Base-by-base conservation (phyloP, 352 stramenopile species). In the Pythium coloratum region DNA sequence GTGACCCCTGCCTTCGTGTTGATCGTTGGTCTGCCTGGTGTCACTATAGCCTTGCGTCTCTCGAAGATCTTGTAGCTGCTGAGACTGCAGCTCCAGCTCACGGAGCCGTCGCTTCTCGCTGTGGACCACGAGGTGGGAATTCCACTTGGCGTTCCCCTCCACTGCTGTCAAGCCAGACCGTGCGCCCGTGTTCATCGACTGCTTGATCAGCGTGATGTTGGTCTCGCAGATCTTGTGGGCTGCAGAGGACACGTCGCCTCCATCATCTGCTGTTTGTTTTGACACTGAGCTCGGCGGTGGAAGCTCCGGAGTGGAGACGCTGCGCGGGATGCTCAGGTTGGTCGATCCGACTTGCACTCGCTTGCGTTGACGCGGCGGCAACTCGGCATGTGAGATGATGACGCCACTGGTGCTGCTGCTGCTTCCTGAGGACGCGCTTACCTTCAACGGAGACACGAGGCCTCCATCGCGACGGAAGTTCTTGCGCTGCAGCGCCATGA, bases 291-390 rank as follows among this genome's bases (percentile, higher is more conserved):
- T 18, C 0, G 59, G 28, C 26, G 60, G 12, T 14, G 64, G 60
- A 10, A 72, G 28, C 20, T 68, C 59, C 2, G 63, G 50, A 8
- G 70, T 59, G 0, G 74, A 76, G 24, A 59, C 51, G 57, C 65
- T 75, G 42, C 80, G 83, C 1, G 62, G 60, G 38, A 44, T 10
- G 38, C 38, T 53, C 30, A 91, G 62, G 58, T 94, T 94, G 0
- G 84, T 94, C 6, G 75, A 66, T 4, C 86, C 86, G n/a, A 94
- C 82, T 61, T 91, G 86, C n/a, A 93, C 50, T 8, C 86, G 75
- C 57, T 89, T 89, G 62, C 80, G 74, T 50, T 88, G 76, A 16
- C 78, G 80, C 24, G 72, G 72, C 50, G 80, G 82, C 55, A 88
- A 70, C 28, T 90, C 77, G 14, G 72, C 54, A 38, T 83, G 73